Percentiles rank a stretch among this genome's conserved stretches.
Evolutionary conservation across 805 yeast genomes (phyloP).

Genomic region (Metschnikowia continentalis): DNA sequence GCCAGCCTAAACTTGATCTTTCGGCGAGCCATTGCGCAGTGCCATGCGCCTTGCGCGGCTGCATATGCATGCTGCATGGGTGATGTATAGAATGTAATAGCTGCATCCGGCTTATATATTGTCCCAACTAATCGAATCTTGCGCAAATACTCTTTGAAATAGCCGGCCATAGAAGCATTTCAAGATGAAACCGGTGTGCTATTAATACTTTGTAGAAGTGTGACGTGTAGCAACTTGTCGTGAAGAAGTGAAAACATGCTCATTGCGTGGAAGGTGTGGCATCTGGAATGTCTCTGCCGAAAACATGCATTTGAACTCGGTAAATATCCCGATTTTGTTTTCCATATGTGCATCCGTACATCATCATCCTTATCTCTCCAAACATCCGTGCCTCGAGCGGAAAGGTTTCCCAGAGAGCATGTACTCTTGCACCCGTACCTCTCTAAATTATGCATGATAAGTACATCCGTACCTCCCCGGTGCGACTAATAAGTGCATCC

Average conservation of each 20-base stretch:
- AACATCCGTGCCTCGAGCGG: not conserved
- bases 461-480: not conserved
- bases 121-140: not conserved
- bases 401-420: no score
- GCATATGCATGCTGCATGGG: not conserved
- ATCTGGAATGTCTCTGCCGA: not conserved
- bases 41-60: not conserved
- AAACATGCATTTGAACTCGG: not conserved
- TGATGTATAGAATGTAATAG: not conserved
- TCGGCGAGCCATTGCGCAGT: not conserved
- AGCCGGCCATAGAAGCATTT: not conserved
- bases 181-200: not conserved
- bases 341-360: not conserved
- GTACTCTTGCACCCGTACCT: no score
- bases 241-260: not conserved
- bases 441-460: no score
- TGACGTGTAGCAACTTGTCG: no score
- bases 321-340: not conserved
- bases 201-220: not conserved
- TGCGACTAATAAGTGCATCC: not conserved
- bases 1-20: not conserved
- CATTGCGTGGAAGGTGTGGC: not conserved
- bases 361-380: not conserved
- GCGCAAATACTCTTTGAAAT: not conserved
- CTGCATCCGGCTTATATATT: not conserved